A percentile compares a stretch with the other conserved stretches of the same genome.
Evolutionary conservation across 2,329 filamentous ascomycete genomes (phyloP).

Genomic region (Paradendryphiella salina): DNA sequence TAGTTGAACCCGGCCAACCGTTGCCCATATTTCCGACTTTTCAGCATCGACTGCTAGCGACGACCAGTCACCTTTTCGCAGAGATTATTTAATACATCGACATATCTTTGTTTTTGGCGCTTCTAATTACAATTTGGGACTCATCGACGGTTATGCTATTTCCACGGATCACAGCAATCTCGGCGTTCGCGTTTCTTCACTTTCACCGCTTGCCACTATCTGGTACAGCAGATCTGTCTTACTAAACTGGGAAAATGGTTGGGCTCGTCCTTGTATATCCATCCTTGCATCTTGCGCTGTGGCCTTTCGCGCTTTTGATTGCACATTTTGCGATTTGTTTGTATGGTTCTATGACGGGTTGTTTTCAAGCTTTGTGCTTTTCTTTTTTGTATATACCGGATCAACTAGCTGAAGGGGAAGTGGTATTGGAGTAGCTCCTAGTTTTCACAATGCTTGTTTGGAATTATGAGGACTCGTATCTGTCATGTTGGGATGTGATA

Average conservation of each 20-base stretch:
- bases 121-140: neutral
- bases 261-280: slow-evolving; percentile 43
- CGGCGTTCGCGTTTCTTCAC: neutral
- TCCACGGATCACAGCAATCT: neutral
- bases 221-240: slow-evolving; percentile 16
- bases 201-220: neutral
- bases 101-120: slow-evolving; percentile 7
- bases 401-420: neutral
- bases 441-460: slow-evolving; percentile 7
- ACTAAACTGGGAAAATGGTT: slow-evolving; percentile 22
- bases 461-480: neutral
- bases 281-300: slow-evolving; percentile 25
- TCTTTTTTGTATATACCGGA: slow-evolving; percentile 22
- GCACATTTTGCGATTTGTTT: slow-evolving; percentile 1
- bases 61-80: slow-evolving; percentile 1
- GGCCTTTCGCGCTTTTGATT: slow-evolving; percentile 6
- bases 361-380: slow-evolving; percentile 10
- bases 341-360: slow-evolving; percentile 1
- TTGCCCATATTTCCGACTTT: slow-evolving; percentile 7
- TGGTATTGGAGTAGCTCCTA: slow-evolving; percentile 2
- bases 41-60: neutral
- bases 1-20: neutral
- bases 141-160: neutral
- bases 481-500: neutral
- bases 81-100: slow-evolving; percentile 19